Base-by-base conservation (phyloP, 2,329 filamentous ascomycete species). In the Botrytis hyacinthi region DNA sequence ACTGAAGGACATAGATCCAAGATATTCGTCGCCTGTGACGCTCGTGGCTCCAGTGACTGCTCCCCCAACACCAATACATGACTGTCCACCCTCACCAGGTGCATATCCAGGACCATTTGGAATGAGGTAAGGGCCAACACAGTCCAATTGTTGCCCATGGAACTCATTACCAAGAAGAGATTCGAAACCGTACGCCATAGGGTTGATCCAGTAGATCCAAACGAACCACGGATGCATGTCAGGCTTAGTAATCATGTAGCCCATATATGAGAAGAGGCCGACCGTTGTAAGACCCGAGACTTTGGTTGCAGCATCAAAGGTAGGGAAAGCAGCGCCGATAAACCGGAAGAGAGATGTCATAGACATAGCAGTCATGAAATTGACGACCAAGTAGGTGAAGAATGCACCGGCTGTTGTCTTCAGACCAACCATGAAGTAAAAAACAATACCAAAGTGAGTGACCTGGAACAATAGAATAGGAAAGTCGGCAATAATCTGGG, bases 131-230 rank as follows among this genome's bases (percentile, higher is more conserved):
- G 48, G 48, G 10, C 48, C 48, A 51, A 51, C 48, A 51, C 48
- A 51, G 14, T 51, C 48, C 26, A 51, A n/a, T 51, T 51, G 4
- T 78, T 91, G 83, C 54, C 82, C 83, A 75, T 91, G 85, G 73
- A 94, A 93, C 79, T 94, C 92, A 77, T 94, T 94, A 0, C 89
- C 84, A 78, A 93, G 84, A 0, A 94, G 81, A 0, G 87, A 87
- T 76, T 93, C 89, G 73, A 93, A 94, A 0, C 85, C 89, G 73
- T 93, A 93, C 0, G 91, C 88, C 6, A 93, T 82, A 0, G 91
- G 91, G 75, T 91, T 86, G 35, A 91, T 86, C 87, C 88, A 90
- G 75, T 86, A 89, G 4, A 91, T 79, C 89, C 89, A 91, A 4
- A 83, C 81, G 35, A 91, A 85, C 88, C 88, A 91, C 0, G 86